Evolutionary conservation across 768 basidiomycete species (phyloP).

Genomic region (Amanita exitialis): DNA sequence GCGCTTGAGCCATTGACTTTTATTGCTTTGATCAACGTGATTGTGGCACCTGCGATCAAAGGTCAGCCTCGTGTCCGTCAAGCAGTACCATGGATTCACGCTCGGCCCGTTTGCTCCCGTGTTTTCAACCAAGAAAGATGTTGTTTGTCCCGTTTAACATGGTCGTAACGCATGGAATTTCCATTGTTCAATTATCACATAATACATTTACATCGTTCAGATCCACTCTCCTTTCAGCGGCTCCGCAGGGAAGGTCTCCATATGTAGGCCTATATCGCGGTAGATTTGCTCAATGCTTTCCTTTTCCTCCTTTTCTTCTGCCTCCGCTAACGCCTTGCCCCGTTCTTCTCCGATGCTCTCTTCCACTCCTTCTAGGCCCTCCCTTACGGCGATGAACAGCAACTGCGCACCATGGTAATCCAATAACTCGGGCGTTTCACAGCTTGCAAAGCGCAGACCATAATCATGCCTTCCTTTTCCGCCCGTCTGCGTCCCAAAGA

Average conservation of each 20-base stretch:
- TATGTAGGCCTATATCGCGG: slow-evolving; percentile 8
- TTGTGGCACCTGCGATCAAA: no score
- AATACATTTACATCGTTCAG: neutral
- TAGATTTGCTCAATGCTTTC: slow-evolving; percentile 9
- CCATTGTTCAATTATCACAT: neutral
- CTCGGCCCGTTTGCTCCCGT: no score
- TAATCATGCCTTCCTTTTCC: slow-evolving; percentile 31
- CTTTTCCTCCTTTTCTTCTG: slow-evolving; percentile 7
- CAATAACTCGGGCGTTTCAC: slow-evolving; percentile 40
- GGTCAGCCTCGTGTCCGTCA: no score
- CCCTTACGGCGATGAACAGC: slow-evolving; percentile 41
- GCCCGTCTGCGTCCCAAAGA: slow-evolving; percentile 30
- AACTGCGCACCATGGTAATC: slow-evolving; percentile 46
- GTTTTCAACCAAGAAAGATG: no score
- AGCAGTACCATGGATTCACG: no score
- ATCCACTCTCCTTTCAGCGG: slow-evolving; percentile 5
- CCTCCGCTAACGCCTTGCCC: slow-evolving; percentile 19
- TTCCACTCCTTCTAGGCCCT: slow-evolving; percentile 37
- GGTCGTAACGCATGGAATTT: neutral
- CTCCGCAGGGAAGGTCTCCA: neutral
- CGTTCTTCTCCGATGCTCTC: slow-evolving; percentile 40
- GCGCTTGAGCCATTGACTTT: neutral
- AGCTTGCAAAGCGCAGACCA: slow-evolving; percentile 42
- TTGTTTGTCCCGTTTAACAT: neutral
- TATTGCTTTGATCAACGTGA: no score